Evolutionary conservation across 768 basidiomycete species (phyloP).

Genomic region (Trametes maxima): DNA sequence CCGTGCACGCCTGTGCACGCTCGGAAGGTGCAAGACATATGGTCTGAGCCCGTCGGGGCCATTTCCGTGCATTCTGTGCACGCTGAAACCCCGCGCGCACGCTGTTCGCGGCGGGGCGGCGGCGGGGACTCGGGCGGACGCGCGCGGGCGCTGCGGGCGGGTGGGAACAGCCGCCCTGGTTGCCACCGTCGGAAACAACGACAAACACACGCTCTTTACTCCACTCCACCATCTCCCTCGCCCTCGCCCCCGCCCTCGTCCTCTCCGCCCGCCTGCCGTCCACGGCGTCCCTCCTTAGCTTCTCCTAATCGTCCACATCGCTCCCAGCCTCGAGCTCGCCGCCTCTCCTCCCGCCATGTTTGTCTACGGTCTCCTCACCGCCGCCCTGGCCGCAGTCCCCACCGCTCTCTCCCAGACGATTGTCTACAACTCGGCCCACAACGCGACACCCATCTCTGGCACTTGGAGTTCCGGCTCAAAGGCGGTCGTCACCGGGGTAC

Average conservation of each 20-base stretch:
- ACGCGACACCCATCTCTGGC: constrained; percentile 70
- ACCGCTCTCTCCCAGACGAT: constrained; percentile 42
- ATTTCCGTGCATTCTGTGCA: constrained; percentile 3
- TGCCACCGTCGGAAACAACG: constrained; percentile 23
- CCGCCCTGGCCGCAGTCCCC: constrained; percentile 30
- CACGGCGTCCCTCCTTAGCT: constrained; percentile 26
- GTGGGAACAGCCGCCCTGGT: constrained; percentile 6
- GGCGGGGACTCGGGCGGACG: neutral
- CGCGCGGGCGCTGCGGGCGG: constrained; percentile 1
- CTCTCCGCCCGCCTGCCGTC: constrained; percentile 13
- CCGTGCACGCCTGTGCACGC: neutral
- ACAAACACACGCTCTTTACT: constrained; percentile 31
- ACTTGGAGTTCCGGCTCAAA: constrained; percentile 87
- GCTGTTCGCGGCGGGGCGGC: neutral
- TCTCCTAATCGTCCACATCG: constrained; percentile 22
- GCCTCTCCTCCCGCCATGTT: constrained; percentile 12
- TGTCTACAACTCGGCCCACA: constrained; percentile 51
- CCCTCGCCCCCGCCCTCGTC: constrained; percentile 21
- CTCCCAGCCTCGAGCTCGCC: constrained; percentile 9
- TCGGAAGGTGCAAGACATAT: neutral
- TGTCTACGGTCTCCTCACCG: constrained; percentile 29
- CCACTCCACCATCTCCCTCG: constrained; percentile 23
- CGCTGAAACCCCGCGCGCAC: neutral
- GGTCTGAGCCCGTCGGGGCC: no score
- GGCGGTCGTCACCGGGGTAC: constrained; percentile 84